Evolutionary conservation across 345 rosid species (phyloP).

Genomic region (Eucalyptus curtisii): DNA sequence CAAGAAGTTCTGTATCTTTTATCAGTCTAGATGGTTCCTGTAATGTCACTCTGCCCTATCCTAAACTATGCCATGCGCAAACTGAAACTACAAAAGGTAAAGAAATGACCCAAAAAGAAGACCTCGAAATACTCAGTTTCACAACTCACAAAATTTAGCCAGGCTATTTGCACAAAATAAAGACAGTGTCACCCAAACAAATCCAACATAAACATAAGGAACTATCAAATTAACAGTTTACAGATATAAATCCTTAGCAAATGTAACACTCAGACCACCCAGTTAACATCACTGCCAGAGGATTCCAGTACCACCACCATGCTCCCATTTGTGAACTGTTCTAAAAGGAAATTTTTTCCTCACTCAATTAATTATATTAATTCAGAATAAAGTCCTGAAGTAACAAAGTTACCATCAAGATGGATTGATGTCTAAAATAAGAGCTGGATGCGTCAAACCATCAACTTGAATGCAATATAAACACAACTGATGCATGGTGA

Average conservation of each 20-base stretch:
- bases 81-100: background rate
- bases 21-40: background rate
- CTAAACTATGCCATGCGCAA: background rate
- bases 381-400: background rate
- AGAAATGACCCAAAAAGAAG: background rate
- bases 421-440: background rate
- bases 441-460: background rate
- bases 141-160: background rate
- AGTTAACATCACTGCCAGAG: background rate
- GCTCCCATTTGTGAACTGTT: background rate
- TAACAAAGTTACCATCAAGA: background rate
- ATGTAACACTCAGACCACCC: background rate
- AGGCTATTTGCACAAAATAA: background rate
- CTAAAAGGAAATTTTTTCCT: background rate
- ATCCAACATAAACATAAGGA: background rate
- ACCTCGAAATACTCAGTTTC: background rate
- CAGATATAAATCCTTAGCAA: background rate
- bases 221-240: background rate
- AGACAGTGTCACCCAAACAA: background rate
- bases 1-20: background rate
- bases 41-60: background rate
- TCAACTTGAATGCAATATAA: background rate
- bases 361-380: background rate
- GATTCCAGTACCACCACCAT: background rate
- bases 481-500: background rate